These are phyloP conservation scores for Pholiota molesta DNA, from an alignment of 768 basidiomycete genomes.

Conservation along the genomic window DNA sequence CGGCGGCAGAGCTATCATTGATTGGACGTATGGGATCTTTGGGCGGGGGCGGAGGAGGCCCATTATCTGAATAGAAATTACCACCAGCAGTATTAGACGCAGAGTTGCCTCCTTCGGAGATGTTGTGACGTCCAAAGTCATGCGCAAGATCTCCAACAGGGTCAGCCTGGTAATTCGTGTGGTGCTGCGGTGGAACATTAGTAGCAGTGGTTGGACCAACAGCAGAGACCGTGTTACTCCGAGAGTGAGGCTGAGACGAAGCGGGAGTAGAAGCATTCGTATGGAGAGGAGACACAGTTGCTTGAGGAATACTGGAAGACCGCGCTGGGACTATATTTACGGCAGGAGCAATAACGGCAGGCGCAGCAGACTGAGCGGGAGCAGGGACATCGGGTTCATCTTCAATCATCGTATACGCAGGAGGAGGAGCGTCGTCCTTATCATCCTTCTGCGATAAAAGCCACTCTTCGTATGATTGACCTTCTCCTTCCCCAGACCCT, in stretches of 20 bases:
- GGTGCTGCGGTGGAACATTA: not conserved
- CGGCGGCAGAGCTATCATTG: constrained; percentile 11
- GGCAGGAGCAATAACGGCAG: not conserved
- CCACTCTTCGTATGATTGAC: constrained; percentile 53
- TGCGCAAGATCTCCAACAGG: constrained; percentile 35
- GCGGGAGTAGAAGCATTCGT: not conserved
- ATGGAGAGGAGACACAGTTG: not conserved
- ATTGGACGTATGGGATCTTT: constrained; percentile 36
- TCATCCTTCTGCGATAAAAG: constrained; percentile 43
- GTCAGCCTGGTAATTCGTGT: constrained; percentile 11
- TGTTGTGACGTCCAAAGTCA: constrained; percentile 40
- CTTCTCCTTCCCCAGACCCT: constrained; percentile 16
- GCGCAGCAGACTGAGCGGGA: not conserved
- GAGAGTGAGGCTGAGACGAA: not conserved
- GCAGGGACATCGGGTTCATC: constrained; percentile 29
- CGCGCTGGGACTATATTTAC: not conserved
- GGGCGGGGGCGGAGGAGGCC: constrained; percentile 32
- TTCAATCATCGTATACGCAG: constrained; percentile 64
- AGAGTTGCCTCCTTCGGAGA: constrained; percentile 25
- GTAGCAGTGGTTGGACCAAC: not conserved
- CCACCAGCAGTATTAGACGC: constrained; percentile 6
- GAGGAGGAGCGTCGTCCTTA: constrained; percentile 61
- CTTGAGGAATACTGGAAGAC: not conserved
- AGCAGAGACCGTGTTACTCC: not conserved
- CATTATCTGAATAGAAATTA: not conserved